Evolutionary conservation across 192 early-diverging fungal species (phyloP).

Genomic region (Coemansia sp.): DNA sequence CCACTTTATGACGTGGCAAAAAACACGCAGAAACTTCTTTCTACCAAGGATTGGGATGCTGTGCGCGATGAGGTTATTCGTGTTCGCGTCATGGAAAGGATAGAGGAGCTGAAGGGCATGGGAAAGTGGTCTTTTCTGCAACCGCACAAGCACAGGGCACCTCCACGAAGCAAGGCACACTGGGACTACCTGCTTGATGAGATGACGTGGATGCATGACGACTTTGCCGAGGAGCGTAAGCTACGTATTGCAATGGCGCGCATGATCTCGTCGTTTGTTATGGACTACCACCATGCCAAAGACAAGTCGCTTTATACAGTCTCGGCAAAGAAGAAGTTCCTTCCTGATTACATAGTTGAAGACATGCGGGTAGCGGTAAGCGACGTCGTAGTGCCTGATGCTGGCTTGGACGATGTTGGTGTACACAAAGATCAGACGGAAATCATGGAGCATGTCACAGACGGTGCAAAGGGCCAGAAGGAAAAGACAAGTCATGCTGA

Average conservation of each 20-base stretch:
- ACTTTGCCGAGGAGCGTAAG: conserved; percentile 56
- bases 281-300: conserved; percentile 52
- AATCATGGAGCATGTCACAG: not conserved
- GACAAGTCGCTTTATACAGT: conserved; percentile 53
- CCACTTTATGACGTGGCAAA: conserved; percentile 35
- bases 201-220: conserved; percentile 54
- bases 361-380: not conserved
- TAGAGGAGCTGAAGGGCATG: conserved; percentile 53
- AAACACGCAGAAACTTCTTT: conserved; percentile 32
- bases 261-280: conserved; percentile 46
- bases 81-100: conserved; percentile 50
- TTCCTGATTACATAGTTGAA: conserved; percentile 2
- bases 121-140: conserved; percentile 57
- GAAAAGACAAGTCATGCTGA: not conserved
- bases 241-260: conserved; percentile 48
- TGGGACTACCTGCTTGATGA: conserved; percentile 59
- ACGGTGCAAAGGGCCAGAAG: not conserved
- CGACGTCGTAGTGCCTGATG: not conserved
- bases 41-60: conserved; percentile 47
- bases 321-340: conserved; percentile 13
- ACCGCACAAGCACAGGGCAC: conserved; percentile 47
- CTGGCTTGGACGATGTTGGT: not conserved
- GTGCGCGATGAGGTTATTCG: conserved; percentile 53
- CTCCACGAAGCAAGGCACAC: conserved; percentile 55
- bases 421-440: not conserved